Conservation (phyloP, 2,329 filamentous ascomycete species). For the Botrytis sinoallii region DNA sequence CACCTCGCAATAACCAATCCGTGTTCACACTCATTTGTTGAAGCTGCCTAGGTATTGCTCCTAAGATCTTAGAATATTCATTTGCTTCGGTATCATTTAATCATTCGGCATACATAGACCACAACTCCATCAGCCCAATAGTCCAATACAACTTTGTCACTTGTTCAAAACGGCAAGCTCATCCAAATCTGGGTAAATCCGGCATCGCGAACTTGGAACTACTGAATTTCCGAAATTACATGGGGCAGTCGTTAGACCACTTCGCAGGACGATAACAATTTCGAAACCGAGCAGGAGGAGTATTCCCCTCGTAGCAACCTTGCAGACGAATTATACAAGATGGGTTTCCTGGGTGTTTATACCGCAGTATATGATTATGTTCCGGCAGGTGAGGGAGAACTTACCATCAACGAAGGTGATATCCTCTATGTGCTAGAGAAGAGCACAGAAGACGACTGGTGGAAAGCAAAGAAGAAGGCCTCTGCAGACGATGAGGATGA, state of each 20-base stretch:
- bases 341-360: constrained; percentile 92
- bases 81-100: constrained; percentile 13
- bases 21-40: background rate
- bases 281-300: constrained; percentile 25
- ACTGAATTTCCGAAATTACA: constrained; percentile 29
- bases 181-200: constrained; percentile 16
- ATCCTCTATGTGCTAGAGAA: constrained; percentile 79
- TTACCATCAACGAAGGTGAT: constrained; percentile 81
- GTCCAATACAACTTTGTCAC: constrained; percentile 21
- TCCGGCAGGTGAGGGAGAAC: constrained; percentile 81
- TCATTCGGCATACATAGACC: background rate
- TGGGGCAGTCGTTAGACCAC: constrained; percentile 28
- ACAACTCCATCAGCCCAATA: constrained; percentile 5
- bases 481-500: constrained; percentile 40
- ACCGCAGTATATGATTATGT: constrained; percentile 89
- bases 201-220: constrained; percentile 22
- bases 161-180: constrained; percentile 2
- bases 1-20: background rate
- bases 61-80: constrained; percentile 13
- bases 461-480: constrained; percentile 51
- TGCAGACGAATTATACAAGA: constrained; percentile 40
- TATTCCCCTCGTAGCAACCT: constrained; percentile 18
- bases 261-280: constrained; percentile 31
- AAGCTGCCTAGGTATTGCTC: background rate
- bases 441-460: constrained; percentile 76